Base-by-base conservation (phyloP, 805 yeast genomes). In the Candida pseudofarinosa region DNA sequence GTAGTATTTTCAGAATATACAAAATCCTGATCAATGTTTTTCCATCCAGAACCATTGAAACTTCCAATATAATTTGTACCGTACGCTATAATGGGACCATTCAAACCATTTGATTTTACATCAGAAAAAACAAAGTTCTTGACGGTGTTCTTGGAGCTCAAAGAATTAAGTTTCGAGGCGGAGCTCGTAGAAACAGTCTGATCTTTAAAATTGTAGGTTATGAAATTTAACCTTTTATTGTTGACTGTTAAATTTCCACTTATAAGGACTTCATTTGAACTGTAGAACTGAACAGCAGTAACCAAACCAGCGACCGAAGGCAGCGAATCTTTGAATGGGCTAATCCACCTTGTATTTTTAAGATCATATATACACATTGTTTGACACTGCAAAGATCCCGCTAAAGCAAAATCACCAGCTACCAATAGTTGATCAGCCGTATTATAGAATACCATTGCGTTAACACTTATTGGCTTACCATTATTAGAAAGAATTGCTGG, bases 381-480 rank as follows among this genome's bases (percentile, higher is more conserved):
- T 2, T 69, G 59, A 61, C 96, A 89, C 19, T 64, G 60, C 26
- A 74, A 62, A 3, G 77, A 65, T 0, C 84, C 82, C 1, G 85
- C 81, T 16, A 69, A 58, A 16, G 71, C 74, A 56, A 86, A 88
- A 35, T 75, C 69, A 18, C 97, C 97, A 33, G 85, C 96, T 10
- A 86, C 86, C 23, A 82, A 68, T 19, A 88, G 62, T 39, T 56
- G 51, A n/a, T 55, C 49, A 4, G 51, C 56, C 19, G 55, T 52
- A 35, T 66, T 71, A 44, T 62, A 60, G 30, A 59, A 55, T 3
- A 58, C 72, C 41, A 71, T 52, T 4, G 71, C 51, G 42, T 63
- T 68, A n/a, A 71, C 63, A 8, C 47, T 37, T 16, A 68, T 59
- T 1, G 77, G 59, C 5, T 58, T 54, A n/a, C 67, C 63, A 3